phyloP scores from a whole-genome alignment of 2,329 filamentous ascomycete species.

The Aspergillus jensenii region DNA sequence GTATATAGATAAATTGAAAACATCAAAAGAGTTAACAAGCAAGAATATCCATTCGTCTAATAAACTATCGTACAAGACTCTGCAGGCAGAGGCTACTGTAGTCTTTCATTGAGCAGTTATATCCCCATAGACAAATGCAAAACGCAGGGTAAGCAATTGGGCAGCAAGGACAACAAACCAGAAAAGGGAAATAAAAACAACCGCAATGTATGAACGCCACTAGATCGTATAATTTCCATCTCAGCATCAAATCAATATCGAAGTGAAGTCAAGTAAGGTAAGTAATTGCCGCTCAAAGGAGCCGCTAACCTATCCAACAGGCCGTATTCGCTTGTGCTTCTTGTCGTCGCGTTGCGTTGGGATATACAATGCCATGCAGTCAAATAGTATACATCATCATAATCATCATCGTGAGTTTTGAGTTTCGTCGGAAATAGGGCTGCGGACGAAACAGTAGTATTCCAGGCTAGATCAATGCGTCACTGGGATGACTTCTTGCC shows the following conservation, averaged over 20 bases:
- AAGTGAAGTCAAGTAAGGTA: background rate
- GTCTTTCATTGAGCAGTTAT: conserved; percentile 4
- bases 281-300: background rate
- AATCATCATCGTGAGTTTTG: conserved; percentile 14
- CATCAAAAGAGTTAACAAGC: background rate
- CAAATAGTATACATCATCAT: conserved; percentile 16
- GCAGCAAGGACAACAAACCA: background rate
- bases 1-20: background rate
- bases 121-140: conserved; percentile 11
- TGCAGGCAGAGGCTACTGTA: conserved; percentile 3
- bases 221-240: conserved; percentile 8
- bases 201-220: conserved; percentile 6
- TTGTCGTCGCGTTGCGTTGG: conserved; percentile 13
- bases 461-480: conserved; percentile 1
- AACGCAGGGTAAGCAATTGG: background rate
- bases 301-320: conserved; percentile 11
- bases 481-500: conserved; percentile 32
- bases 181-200: background rate
- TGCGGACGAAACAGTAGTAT: background rate
- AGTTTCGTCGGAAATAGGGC: conserved; percentile 1
- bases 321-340: conserved; percentile 8
- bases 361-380: conserved; percentile 16
- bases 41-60: conserved; percentile 10
- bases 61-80: conserved; percentile 13
- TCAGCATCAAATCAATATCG: conserved; percentile 5